Evolutionary conservation across 2,329 filamentous ascomycete species (phyloP), one percentile per base, ranked within the genome.

Genomic region (Beauveria medogensis): DNA sequence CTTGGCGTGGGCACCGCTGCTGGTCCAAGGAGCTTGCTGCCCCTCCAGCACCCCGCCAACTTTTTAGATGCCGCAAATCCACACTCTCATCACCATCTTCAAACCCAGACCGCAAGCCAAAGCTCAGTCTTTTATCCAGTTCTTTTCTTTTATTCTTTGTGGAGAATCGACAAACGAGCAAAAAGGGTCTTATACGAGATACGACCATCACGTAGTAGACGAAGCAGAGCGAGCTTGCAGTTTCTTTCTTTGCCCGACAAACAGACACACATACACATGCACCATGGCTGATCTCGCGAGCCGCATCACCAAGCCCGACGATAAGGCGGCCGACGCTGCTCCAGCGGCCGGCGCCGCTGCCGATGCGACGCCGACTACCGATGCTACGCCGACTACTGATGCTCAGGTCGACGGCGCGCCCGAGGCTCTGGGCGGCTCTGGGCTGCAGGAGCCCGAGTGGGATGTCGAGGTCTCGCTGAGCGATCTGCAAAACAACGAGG

Each of bases 391-490:
- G 67, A 24, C 65, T 51, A 60, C 67, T 30, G 70, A 72, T 34
- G 69, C 69, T n/a, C 73, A 77, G 67, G 63, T 69, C 24, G 74
- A 79, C 54, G 74, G 73, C 53, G 68, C 72, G 51, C 68, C 70
- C 43, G 72, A 73, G 52, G 63, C 66, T 28, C 67, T 73, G 22
- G 73, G 74, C 44, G 83, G 81, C 59, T 84, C 84, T 44, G 79
- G 78, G 53, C 77, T 87, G 30, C 74, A 83, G 52, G 90, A 97
- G 73, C 86, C 87, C 4, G 86, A 89, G 62, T 95, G 89, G 75
- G 89, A 94, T 66, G 93, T 99, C 66, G 89, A 96, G 70, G 91
- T 99, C 68, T 94, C 93, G 74, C 83, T 97, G 62, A 92, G 88
- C 68, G 92, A 96, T 70, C 81, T 96, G 59, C 92, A 97, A 75